phyloP scores from a whole-genome alignment of 495 filamentous ascomycete species.

The Amphirosellinia nigrospora region DNA sequence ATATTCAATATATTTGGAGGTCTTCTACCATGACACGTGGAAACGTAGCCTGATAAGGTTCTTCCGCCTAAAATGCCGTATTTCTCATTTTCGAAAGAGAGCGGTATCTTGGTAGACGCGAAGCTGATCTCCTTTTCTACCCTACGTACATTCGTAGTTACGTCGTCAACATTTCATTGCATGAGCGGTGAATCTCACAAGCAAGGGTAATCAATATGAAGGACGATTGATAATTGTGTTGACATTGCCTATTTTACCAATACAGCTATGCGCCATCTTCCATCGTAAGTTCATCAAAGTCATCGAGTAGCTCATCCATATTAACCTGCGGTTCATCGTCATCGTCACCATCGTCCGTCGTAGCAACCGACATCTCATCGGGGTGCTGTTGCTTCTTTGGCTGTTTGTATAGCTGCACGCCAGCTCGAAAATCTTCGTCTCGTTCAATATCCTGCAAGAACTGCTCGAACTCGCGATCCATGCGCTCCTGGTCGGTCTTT shows the following conservation, averaged over 20 bases:
- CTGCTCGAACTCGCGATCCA: slow-evolving; percentile 93
- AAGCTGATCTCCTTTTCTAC: no score
- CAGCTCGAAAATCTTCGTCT: slow-evolving; percentile 83
- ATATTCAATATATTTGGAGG: slow-evolving; percentile 9
- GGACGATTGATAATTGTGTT: slow-evolving; percentile 11
- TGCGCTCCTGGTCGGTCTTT: slow-evolving; percentile 82
- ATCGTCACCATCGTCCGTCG: slow-evolving; percentile 68
- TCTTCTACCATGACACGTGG: background rate
- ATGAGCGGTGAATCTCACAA: background rate
- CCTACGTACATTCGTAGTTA: background rate
- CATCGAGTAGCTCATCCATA: slow-evolving; percentile 86
- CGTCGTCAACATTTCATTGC: background rate
- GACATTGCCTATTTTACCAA: slow-evolving; percentile 2
- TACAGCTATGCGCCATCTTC: slow-evolving; percentile 48
- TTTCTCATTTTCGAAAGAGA: background rate
- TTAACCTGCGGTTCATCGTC: slow-evolving; percentile 76
- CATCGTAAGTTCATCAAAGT: slow-evolving; percentile 83
- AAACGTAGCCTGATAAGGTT: background rate
- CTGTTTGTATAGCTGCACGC: slow-evolving; percentile 84
- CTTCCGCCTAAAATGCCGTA: background rate
- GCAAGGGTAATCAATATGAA: background rate
- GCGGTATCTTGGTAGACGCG: no score
- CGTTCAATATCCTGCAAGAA: slow-evolving; percentile 97
- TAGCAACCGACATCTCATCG: slow-evolving; percentile 65
- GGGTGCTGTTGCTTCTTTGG: slow-evolving; percentile 44